Evolutionary conservation across 2,329 filamentous ascomycete species (phyloP), one percentile per base, ranked within the genome.

Genomic region (Ophiostoma novo-ulmi): DNA sequence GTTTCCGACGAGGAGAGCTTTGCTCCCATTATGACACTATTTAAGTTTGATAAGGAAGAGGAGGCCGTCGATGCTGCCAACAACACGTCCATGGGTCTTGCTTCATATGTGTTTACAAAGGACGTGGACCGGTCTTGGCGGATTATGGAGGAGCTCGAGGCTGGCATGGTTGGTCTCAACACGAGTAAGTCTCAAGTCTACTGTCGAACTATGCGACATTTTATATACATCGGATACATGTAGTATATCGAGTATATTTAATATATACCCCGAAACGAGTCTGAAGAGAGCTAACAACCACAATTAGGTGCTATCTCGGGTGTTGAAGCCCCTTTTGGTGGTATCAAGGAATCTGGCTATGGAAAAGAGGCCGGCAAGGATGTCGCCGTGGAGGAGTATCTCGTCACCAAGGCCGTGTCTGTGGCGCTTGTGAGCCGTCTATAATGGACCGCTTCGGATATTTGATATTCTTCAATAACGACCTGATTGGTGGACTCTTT

Each of bases 1-100:
- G 83, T 88, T 68, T 83, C 80, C 76, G 79, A 80, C 6, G 81
- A 86, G 73, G 85, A 88, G 75, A 83, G 87, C 44, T 88, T 88
- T 73, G 85, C 85, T 1, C 85, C 85, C 0, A 85, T 88, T 44
- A 80, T 85, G 0, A 81, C 84, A 17, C 80, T 88, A 44, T 81
- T 80, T 71, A 83, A 80, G 2, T 88, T 88, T 79, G 83, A 85
- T 75, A 83, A 81, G 0, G 85, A 88, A 74, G 83, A 85, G 69
- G 85, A 87, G 73, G 83, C 84, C 2, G 76, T 87, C 48, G 76
- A 78, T 17, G 80, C 81, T 63, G 85, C 85, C 5, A 88, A 88
- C 75, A 82, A 87, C 75, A 78, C 76, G 1, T 14, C 76, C 6
- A 80, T 76, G 71, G 80, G 80, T 5, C 73, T 81, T 10, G 73